These are phyloP conservation scores for Tagetes erecta DNA, from an alignment of 129 eudicot genomes.

Conservation along the genomic window DNA sequence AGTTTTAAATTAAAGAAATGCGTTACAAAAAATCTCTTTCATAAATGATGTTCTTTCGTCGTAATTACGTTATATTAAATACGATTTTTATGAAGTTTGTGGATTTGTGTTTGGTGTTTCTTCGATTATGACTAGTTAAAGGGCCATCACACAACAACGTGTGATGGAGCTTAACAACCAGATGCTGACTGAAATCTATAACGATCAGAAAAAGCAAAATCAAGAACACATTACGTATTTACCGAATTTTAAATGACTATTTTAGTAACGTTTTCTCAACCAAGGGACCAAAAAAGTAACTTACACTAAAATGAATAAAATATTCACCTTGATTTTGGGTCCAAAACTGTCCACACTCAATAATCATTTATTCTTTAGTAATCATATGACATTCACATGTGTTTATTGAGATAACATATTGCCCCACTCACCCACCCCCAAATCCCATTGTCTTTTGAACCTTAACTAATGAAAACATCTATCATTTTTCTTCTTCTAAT, in stretches of 20 bases:
- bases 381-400: background rate
- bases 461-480: slow-evolving; percentile 27
- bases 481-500: slow-evolving; percentile 13
- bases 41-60: too few relatives aligned
- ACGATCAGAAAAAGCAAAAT: background rate
- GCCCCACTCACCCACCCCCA: background rate
- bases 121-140: too few relatives aligned
- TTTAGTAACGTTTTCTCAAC: background rate
- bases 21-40: too few relatives aligned
- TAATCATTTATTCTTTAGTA: background rate
- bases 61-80: too few relatives aligned
- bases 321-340: slow-evolving; percentile 18
- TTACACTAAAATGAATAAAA: background rate
- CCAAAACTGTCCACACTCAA: background rate
- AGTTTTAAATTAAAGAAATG: too few relatives aligned
- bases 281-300: background rate
- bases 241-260: background rate
- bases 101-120: too few relatives aligned
- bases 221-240: background rate
- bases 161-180: background rate
- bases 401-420: slow-evolving; percentile 23
- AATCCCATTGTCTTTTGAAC: slow-evolving; percentile 23
- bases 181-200: background rate
- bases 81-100: too few relatives aligned
- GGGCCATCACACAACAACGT: background rate